Percentiles rank a stretch among this genome's conserved stretches.
Evolutionary conservation across 306 rosid species (phyloP).

Genomic region (Glycyrrhiza uralensis): DNA sequence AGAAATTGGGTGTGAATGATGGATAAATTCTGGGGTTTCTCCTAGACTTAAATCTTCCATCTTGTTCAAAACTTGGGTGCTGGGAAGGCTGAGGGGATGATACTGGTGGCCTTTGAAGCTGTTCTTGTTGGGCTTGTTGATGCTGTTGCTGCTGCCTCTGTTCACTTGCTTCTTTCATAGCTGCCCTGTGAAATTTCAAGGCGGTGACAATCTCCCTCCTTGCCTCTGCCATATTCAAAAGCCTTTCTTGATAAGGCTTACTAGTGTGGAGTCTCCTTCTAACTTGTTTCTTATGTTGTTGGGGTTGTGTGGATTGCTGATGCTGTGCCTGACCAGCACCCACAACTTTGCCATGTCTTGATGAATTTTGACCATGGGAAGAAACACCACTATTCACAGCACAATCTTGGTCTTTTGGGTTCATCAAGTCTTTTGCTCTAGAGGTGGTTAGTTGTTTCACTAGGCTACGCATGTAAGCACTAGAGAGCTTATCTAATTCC

Average conservation of each 20-base stretch:
- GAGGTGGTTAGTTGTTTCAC: conserved; percentile 67
- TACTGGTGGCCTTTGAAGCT: conserved; percentile 19
- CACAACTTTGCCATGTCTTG: conserved; percentile 33
- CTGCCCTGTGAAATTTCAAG: conserved; percentile 82
- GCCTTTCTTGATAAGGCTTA: conserved; percentile 75
- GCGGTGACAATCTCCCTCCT: conserved; percentile 89
- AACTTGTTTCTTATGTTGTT: conserved; percentile 67
- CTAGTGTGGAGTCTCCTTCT: conserved; percentile 76
- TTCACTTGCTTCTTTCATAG: conserved; percentile 75
- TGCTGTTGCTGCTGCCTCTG: conserved; percentile 52
- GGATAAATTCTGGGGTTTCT: conserved; percentile 55
- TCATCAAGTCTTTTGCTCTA: conserved; percentile 50
- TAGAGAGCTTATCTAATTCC: conserved; percentile 55
- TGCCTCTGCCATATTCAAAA: conserved; percentile 89
- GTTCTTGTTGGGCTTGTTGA: conserved; percentile 29
- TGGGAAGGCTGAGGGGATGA: conserved; percentile 27
- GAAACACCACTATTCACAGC: conserved; percentile 26
- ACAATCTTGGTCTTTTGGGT: conserved; percentile 32
- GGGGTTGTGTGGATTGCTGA: conserved; percentile 35
- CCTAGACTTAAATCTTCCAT: conserved; percentile 49
- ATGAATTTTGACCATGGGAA: conserved; percentile 21
- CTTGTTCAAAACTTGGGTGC: conserved; percentile 45
- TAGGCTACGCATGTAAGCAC: conserved; percentile 67
- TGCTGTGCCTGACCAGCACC: conserved; percentile 22
- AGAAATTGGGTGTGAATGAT: conserved; percentile 39